Conservation (phyloP, 345 rosid species). For the Fremontodendron californicum region DNA sequence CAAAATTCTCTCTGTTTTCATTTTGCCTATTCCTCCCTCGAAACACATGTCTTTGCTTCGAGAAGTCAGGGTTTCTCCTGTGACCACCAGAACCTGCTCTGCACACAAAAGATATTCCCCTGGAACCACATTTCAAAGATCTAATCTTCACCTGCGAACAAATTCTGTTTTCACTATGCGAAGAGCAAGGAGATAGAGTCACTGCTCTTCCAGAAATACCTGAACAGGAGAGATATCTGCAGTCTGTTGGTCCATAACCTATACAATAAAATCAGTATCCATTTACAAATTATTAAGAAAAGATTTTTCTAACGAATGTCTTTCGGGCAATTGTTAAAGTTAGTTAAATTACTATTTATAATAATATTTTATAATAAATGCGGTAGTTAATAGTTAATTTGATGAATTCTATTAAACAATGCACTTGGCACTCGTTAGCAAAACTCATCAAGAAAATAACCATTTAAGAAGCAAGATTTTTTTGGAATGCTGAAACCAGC, state of each 20-base stretch:
- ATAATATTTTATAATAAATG: too few relatives aligned
- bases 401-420: too few relatives aligned
- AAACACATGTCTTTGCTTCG: constrained; percentile 53
- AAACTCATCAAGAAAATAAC: too few relatives aligned
- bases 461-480: background rate
- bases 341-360: too few relatives aligned
- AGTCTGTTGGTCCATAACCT: constrained; percentile 52
- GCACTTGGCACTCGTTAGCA: too few relatives aligned
- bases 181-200: constrained; percentile 32
- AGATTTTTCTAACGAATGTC: too few relatives aligned
- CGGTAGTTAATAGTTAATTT: too few relatives aligned
- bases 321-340: too few relatives aligned
- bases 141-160: constrained; percentile 31
- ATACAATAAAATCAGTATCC: constrained; percentile 22
- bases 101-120: constrained; percentile 45
- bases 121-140: constrained; percentile 30
- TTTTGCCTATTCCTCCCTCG: constrained; percentile 57
- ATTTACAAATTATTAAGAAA: background rate
- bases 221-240: constrained; percentile 38
- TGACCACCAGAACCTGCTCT: constrained; percentile 56
- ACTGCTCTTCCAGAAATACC: constrained; percentile 44
- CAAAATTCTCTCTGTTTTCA: constrained; percentile 54
- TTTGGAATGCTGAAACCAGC: background rate
- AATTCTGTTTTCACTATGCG: constrained; percentile 24
- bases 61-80: constrained; percentile 68